phyloP scores from a whole-genome alignment of 306 rosid genomes.

The Sphenostylis stenocarpa region DNA sequence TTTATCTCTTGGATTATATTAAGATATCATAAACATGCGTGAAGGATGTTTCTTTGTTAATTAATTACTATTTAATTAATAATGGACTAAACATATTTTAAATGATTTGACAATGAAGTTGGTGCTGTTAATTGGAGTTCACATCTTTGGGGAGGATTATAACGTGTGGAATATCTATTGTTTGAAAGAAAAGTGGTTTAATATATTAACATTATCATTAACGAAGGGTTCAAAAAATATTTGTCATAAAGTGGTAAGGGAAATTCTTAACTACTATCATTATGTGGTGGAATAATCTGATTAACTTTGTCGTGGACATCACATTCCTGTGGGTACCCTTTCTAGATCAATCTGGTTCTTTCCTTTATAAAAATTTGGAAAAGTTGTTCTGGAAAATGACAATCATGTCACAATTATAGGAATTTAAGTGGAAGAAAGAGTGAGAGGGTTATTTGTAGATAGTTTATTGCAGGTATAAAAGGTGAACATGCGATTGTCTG shows the following conservation, averaged over 20 bases:
- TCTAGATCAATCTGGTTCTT: not conserved
- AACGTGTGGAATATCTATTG: conserved; percentile 5
- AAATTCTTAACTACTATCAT: not conserved
- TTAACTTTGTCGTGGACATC: not conserved
- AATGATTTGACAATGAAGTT: conserved; percentile 13
- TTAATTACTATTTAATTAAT: not conserved
- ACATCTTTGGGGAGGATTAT: not conserved
- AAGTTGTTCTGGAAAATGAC: not conserved
- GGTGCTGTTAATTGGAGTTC: conserved; percentile 11
- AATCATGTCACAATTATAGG: not conserved
- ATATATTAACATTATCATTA: not conserved
- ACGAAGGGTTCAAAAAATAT: not conserved
- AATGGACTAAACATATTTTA: not conserved
- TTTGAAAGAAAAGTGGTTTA: not conserved
- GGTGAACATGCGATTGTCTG: not conserved
- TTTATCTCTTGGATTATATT: not conserved
- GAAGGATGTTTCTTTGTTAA: not conserved
- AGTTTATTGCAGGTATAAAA: no score
- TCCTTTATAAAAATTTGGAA: not conserved
- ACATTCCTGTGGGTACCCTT: not conserved
- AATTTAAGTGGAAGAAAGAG: not conserved
- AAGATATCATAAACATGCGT: conserved; percentile 23
- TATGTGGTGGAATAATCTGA: not conserved
- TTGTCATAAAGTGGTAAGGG: not conserved
- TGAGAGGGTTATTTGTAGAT: not conserved